Evolutionary conservation across 768 basidiomycete genomes (phyloP).

Genomic region (Kwoniella sp.): DNA sequence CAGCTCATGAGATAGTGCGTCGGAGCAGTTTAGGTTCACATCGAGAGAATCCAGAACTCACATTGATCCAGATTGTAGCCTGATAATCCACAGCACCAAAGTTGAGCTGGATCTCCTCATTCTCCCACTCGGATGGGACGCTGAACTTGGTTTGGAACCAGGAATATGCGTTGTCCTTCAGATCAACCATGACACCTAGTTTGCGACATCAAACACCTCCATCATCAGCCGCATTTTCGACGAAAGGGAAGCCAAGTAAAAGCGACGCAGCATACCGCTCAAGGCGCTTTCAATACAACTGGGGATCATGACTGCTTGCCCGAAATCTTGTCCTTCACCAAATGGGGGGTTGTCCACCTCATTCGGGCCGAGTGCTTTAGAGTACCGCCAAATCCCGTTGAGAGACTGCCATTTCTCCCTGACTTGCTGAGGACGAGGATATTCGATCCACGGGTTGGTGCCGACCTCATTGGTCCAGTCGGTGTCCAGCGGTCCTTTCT

Average conservation of each 20-base stretch:
- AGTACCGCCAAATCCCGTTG: constrained; percentile 36
- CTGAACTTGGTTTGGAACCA: constrained; percentile 34
- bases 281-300: constrained; percentile 33
- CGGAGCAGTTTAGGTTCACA: not conserved
- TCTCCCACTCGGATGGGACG: constrained; percentile 31
- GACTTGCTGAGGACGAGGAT: constrained; percentile 36
- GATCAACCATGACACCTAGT: constrained; percentile 7
- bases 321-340: constrained; percentile 15
- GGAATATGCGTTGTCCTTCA: constrained; percentile 16
- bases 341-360: constrained; percentile 18
- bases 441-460: constrained; percentile 31
- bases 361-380: constrained; percentile 16
- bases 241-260: not conserved
- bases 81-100: constrained; percentile 39
- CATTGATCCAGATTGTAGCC: constrained; percentile 38
- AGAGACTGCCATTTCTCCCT: constrained; percentile 27
- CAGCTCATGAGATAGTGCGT: too few relatives aligned
- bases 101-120: constrained; percentile 26
- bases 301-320: constrained; percentile 29
- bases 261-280: constrained; percentile 22
- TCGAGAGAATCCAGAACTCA: not conserved
- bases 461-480: constrained; percentile 34
- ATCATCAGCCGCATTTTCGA: not conserved
- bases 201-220: not conserved
- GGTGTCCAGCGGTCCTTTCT: constrained; percentile 27